A percentile compares a stretch with the other conserved stretches of the same genome.
phyloP scores from a whole-genome alignment of 2,329 filamentous ascomycete species.

The Clarireedia monteithiana region DNA sequence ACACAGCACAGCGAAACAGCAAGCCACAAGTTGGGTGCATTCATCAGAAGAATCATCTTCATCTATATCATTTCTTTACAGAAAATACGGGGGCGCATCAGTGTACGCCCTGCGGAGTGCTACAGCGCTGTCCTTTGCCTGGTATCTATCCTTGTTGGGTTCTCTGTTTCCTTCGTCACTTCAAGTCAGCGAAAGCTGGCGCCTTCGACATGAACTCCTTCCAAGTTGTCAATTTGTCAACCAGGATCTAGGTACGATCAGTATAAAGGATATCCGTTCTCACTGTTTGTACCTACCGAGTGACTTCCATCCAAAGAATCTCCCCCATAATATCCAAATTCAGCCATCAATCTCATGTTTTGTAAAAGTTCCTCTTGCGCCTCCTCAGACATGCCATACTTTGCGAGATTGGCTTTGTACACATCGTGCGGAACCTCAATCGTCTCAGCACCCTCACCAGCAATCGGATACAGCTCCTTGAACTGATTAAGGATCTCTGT shows the following conservation, averaged over 20 bases:
- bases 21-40: too few species aligned
- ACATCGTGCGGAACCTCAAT: conserved; percentile 32
- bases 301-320: conserved; percentile 34
- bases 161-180: conserved; percentile 21
- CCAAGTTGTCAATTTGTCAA: conserved; percentile 36
- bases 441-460: conserved; percentile 33
- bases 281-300: conserved; percentile 18
- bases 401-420: conserved; percentile 34
- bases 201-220: conserved; percentile 32
- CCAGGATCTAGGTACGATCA: conserved; percentile 24
- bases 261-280: not conserved
- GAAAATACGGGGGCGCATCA: too few species aligned
- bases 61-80: too few species aligned
- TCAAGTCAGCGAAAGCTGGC: conserved; percentile 31
- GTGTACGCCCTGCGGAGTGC: too few species aligned
- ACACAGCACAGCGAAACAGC: too few species aligned
- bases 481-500: conserved; percentile 35
- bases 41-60: too few species aligned
- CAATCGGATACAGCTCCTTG: conserved; percentile 33
- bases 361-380: conserved; percentile 43
- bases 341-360: conserved; percentile 44
- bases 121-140: too few species aligned
- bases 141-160: not conserved
- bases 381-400: conserved; percentile 32
- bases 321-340: conserved; percentile 46